Evolutionary conservation across 768 basidiomycete genomes (phyloP).

Genomic region (Fibroporia radiculosa): DNA sequence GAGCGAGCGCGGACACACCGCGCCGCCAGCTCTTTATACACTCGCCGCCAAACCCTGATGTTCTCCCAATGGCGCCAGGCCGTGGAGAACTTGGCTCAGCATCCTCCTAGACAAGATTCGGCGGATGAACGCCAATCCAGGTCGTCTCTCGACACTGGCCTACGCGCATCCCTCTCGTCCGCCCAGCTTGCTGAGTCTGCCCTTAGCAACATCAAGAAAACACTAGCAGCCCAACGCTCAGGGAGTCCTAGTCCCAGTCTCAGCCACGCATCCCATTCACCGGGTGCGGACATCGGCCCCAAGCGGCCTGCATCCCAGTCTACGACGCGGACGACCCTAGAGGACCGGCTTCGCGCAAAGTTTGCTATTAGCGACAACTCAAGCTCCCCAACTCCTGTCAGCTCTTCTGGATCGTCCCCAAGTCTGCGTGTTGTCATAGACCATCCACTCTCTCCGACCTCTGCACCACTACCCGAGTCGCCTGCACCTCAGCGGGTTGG

Average conservation of each 20-base stretch:
- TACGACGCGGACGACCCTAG: slow-evolving; percentile 47
- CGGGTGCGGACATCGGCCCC: too few species aligned
- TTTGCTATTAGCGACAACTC: slow-evolving; percentile 53
- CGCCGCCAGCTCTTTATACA: background rate
- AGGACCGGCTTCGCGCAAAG: slow-evolving; percentile 70
- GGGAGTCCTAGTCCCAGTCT: slow-evolving; percentile 29
- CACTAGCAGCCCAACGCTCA: slow-evolving; percentile 45
- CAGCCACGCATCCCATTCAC: slow-evolving; percentile 20
- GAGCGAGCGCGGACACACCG: too few species aligned
- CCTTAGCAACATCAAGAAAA: slow-evolving; percentile 54
- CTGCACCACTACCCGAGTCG: slow-evolving; percentile 4
- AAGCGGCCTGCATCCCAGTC: slow-evolving; percentile 12
- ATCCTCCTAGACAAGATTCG: slow-evolving; percentile 29
- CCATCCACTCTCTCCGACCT: slow-evolving; percentile 2
- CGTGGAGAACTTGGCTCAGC: slow-evolving; percentile 60
- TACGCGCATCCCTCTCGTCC: slow-evolving; percentile 32
- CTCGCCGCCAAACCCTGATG: slow-evolving; percentile 33
- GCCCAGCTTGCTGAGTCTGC: slow-evolving; percentile 59
- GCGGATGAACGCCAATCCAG: slow-evolving; percentile 17
- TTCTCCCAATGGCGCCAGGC: slow-evolving; percentile 69
- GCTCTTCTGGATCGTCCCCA: slow-evolving; percentile 37
- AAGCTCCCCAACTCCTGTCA: slow-evolving; percentile 31
- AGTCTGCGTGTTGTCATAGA: slow-evolving; percentile 14
- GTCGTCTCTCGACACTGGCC: slow-evolving; percentile 16
- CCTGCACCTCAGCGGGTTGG: background rate